A percentile compares a stretch with the other conserved stretches of the same genome.
Evolutionary conservation across 768 basidiomycete species (phyloP).

Genomic region (Megacollybia marginata): DNA sequence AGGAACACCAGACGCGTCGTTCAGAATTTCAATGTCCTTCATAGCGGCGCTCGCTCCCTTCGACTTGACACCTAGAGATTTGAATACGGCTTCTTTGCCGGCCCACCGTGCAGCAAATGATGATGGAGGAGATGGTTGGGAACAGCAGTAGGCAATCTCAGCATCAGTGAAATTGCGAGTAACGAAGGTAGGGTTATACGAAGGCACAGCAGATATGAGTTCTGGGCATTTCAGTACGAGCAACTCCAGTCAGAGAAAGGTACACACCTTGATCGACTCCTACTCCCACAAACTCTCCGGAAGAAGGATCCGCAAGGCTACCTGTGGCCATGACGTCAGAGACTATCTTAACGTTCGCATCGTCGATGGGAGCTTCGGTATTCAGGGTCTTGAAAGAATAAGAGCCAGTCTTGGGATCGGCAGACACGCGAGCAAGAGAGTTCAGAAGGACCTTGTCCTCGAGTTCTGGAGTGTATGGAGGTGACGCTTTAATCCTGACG

Average conservation of each 20-base stretch:
- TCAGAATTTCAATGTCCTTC: conserved; percentile 95
- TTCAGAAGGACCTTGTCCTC: conserved; percentile 86
- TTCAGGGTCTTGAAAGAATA: conserved; percentile 72
- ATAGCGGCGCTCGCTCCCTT: conserved; percentile 92
- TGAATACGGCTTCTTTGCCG: conserved; percentile 97
- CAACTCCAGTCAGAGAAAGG: conserved; percentile 4
- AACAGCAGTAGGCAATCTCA: conserved; percentile 79
- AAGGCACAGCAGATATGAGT: conserved; percentile 88
- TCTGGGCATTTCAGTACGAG: conserved; percentile 36
- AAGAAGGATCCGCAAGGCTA: conserved; percentile 19
- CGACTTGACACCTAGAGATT: conserved; percentile 83
- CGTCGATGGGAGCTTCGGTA: conserved; percentile 44
- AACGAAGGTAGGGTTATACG: conserved; percentile 81
- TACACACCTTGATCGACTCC: conserved; percentile 81
- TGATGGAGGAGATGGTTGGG: conserved; percentile 80
- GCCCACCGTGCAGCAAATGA: conserved; percentile 97
- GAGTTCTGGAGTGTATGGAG: conserved; percentile 81
- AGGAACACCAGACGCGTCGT: conserved; percentile 72
- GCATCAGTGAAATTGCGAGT: conserved; percentile 87
- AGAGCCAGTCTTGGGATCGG: conserved; percentile 79
- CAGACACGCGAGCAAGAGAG: conserved; percentile 80
- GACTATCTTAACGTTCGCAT: conserved; percentile 61
- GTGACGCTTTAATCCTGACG: conserved; percentile 90
- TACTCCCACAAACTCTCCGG: conserved; percentile 58
- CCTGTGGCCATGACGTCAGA: conserved; percentile 40